Base-by-base conservation (phyloP, 805 yeast species). In the Torulaspora quercuum region DNA sequence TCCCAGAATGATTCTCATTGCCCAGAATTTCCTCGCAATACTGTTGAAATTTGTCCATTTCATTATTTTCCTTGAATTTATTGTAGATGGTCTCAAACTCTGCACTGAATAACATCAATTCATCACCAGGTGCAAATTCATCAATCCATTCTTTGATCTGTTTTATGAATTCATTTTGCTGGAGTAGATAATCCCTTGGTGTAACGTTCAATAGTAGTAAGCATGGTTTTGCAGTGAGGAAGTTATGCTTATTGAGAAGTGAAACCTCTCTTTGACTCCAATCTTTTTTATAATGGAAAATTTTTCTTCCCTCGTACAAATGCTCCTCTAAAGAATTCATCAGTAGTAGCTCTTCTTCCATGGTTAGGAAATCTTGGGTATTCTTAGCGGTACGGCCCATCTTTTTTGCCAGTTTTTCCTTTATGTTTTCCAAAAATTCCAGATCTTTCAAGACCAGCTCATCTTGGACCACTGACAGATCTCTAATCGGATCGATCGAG, bases 161-260 rank as follows among this genome's bases (percentile, higher is more conserved):
- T 1, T 55, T 48, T 31, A 70, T 49, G 57, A 75, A 74, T 55
- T 74, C 75, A 57, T 79, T 78, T 41, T 62, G 53, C 47, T 73
- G 68, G 25, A 67, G 51, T 9, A 75, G 59, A 56, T 73, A 87
- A 55, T 87, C 95, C 30, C 69, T 72, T 48, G 78, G 80, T 34
- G 78, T 79, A 12, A 85, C 79, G 52, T 88, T 88, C 42, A 86
- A 70, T 31, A 88, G 59, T 44, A 80, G 80, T 10, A 87, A 75
- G 2, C 89, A 78, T n/a, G 96, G 96, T 56, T 88, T 88, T 3
- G 95, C 88, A 1, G 95, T 87, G 33, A 88, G 63, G 33, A 88
- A 74, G 50, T 78, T 80, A 67, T 84, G 75, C 23, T 74, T 69
- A 61, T 84, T 85, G 37, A 86, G 72, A 32, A 80, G 67, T 18